A percentile compares a stretch with the other conserved stretches of the same genome.
These are phyloP conservation scores for Chaetoceros muelleri DNA, from an alignment of 108 stramenopile genomes.

Conservation along the genomic window DNA sequence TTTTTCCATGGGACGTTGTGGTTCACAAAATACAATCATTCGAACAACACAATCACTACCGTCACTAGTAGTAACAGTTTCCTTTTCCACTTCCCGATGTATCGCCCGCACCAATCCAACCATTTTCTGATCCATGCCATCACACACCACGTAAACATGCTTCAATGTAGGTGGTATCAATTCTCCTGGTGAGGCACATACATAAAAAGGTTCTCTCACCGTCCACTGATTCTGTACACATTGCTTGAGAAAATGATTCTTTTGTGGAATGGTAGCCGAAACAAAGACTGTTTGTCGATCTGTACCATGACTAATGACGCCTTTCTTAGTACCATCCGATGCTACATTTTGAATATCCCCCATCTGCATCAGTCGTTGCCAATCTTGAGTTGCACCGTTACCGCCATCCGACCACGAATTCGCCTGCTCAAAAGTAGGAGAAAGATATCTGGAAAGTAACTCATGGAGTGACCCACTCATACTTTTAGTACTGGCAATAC, in stretches of 20 bases:
- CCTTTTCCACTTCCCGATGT: slow-evolving; percentile 48
- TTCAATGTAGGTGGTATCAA: slow-evolving; percentile 69
- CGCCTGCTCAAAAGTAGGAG: slow-evolving; percentile 59
- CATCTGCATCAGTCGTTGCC: slow-evolving; percentile 3
- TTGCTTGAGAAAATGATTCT: slow-evolving; percentile 80
- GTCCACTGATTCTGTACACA: slow-evolving; percentile 86
- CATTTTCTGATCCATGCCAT: slow-evolving; percentile 56
- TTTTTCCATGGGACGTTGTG: slow-evolving; percentile 54
- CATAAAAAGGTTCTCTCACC: slow-evolving; percentile 60
- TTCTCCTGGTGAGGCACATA: slow-evolving; percentile 73
- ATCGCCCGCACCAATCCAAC: slow-evolving; percentile 54
- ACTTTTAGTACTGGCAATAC: not conserved
- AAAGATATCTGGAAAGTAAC: slow-evolving; percentile 68
- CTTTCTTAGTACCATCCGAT: no score
- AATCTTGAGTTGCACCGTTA: not conserved
- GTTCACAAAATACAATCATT: slow-evolving; percentile 67
- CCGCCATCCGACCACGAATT: slow-evolving; percentile 7
- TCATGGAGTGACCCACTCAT: slow-evolving; percentile 55
- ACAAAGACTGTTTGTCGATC: slow-evolving; percentile 87
- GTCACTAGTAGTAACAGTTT: not conserved
- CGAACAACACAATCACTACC: not conserved
- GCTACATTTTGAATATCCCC: slow-evolving; percentile 14
- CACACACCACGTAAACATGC: slow-evolving; percentile 73
- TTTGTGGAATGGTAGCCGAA: slow-evolving; percentile 93
- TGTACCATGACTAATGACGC: no score